These are phyloP conservation scores for Penicillium sumatraense DNA, from an alignment of 2,329 filamentous ascomycete species.

Conservation along the genomic window DNA sequence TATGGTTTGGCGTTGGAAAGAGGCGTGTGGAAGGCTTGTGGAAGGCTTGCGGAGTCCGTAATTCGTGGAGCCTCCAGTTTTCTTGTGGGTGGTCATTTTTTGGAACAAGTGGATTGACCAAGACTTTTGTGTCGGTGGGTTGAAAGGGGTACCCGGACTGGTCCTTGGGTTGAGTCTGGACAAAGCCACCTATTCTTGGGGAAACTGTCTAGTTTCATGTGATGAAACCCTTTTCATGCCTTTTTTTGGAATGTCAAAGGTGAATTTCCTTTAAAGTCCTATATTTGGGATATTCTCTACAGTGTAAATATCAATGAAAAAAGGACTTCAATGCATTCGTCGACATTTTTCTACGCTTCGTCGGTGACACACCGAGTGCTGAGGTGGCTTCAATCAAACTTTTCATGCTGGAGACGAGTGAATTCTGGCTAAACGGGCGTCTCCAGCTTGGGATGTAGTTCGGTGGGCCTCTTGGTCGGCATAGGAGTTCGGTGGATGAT, in stretches of 20 bases:
- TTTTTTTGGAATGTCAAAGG: not conserved
- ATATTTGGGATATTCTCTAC: too few species aligned
- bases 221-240: not conserved
- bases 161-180: conserved; percentile 2
- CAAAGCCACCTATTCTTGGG: not conserved
- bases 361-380: not conserved
- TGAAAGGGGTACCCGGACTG: not conserved
- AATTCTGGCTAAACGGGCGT: not conserved
- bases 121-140: not conserved
- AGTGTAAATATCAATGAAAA: not conserved
- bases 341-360: not conserved
- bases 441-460: not conserved
- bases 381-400: conserved; percentile 5
- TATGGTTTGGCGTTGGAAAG: not conserved
- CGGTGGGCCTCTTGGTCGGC: conserved; percentile 8
- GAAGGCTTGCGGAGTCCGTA: not conserved
- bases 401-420: not conserved
- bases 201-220: not conserved
- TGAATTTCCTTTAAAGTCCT: not conserved
- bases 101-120: not conserved
- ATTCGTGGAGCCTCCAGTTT: conserved; percentile 4
- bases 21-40: not conserved
- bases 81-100: not conserved
- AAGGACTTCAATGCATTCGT: not conserved
- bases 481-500: conserved; percentile 9